Evolutionary conservation across 768 basidiomycete species (phyloP).

Genomic region (Rhizopogon vesiculosus): DNA sequence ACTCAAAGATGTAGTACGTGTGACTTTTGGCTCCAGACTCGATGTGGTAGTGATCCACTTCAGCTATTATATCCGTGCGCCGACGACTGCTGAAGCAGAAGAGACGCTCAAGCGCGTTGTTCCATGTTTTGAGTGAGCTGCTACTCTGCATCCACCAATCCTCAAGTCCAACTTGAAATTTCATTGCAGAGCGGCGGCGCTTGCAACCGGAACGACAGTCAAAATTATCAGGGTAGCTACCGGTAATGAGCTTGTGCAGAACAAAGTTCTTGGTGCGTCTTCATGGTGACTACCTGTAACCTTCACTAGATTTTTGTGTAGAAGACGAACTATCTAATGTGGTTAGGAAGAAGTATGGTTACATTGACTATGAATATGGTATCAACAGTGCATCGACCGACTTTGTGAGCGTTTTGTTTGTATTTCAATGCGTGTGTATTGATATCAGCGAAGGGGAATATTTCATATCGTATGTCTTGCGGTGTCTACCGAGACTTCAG

Average conservation of each 20-base stretch:
- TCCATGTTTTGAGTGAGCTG: constrained; percentile 66
- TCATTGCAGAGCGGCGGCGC: constrained; percentile 51
- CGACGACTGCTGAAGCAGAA: constrained; percentile 56
- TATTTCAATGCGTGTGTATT: neutral
- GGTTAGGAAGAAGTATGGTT: constrained; percentile 55
- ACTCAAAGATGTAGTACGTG: constrained; percentile 63
- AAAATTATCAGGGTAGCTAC: constrained; percentile 33
- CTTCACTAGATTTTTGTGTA: constrained; percentile 18
- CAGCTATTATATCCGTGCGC: constrained; percentile 73
- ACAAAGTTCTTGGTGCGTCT: constrained; percentile 50
- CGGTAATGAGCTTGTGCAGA: constrained; percentile 61
- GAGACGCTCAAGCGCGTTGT: constrained; percentile 54
- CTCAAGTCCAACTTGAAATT: neutral
- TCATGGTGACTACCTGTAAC: no score
- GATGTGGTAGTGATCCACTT: neutral
- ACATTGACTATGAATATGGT: constrained; percentile 61
- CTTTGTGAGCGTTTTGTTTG: constrained; percentile 48
- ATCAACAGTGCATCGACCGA: constrained; percentile 74
- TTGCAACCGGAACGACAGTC: constrained; percentile 60
- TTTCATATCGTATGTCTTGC: constrained; percentile 58
- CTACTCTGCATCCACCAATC: neutral
- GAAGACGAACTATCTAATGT: constrained; percentile 63
- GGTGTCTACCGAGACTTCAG: neutral
- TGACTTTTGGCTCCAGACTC: neutral
- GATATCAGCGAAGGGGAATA: constrained; percentile 34